These are phyloP conservation scores for Tubosaeta sp. DNA, from an alignment of 768 basidiomycete genomes.

Conservation along the genomic window DNA sequence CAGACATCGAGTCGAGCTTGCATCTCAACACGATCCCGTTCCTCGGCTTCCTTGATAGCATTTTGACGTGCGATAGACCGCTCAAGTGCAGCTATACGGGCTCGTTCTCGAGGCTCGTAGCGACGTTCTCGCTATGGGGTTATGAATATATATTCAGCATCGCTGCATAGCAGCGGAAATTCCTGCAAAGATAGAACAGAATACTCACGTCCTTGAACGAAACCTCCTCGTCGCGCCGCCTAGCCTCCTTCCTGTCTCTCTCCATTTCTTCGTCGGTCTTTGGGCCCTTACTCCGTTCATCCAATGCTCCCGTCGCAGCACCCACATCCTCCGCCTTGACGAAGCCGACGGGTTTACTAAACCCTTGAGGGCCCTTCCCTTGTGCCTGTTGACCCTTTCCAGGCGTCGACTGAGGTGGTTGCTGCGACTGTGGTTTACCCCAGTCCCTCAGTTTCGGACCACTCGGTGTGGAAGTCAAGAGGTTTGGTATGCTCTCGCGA, in stretches of 20 bases:
- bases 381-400: slow-evolving; percentile 46
- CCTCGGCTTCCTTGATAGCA: slow-evolving; percentile 69
- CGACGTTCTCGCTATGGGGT: slow-evolving; percentile 76
- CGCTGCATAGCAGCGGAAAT: neutral
- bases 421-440: slow-evolving; percentile 52
- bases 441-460: slow-evolving; percentile 77
- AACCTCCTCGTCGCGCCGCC: slow-evolving; percentile 74
- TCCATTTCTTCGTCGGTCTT: slow-evolving; percentile 92
- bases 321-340: slow-evolving; percentile 64
- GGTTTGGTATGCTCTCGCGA: slow-evolving; percentile 49
- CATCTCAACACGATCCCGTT: slow-evolving; percentile 76
- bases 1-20: slow-evolving; percentile 79
- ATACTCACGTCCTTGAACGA: slow-evolving; percentile 81
- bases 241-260: slow-evolving; percentile 68
- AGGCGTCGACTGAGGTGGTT: slow-evolving; percentile 32
- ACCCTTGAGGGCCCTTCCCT: slow-evolving; percentile 70
- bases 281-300: slow-evolving; percentile 35
- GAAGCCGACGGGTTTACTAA: slow-evolving; percentile 77
- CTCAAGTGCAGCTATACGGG: slow-evolving; percentile 73
- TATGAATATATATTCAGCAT: neutral
- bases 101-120: slow-evolving; percentile 87
- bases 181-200: neutral
- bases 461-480: slow-evolving; percentile 47
- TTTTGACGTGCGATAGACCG: slow-evolving; percentile 71
- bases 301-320: slow-evolving; percentile 29